phyloP scores from a whole-genome alignment of 345 rosid genomes.

The Aquilaria malaccensis region DNA sequence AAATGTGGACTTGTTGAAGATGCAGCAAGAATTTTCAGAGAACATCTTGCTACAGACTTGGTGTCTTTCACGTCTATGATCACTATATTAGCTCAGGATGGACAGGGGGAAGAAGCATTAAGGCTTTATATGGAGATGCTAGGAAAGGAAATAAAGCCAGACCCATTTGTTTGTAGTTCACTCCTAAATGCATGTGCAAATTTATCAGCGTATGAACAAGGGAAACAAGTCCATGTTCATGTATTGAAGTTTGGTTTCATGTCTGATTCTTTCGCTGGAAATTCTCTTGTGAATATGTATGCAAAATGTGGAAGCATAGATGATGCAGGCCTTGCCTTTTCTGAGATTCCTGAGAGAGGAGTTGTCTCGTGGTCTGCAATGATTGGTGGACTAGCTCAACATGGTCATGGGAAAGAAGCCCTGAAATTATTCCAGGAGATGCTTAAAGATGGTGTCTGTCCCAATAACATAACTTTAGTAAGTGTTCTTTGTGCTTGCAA shows the following conservation, averaged over 20 bases:
- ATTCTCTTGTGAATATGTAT: slow-evolving; percentile 60
- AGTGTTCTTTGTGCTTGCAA: slow-evolving; percentile 60
- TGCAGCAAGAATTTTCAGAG: slow-evolving; percentile 35
- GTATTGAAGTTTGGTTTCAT: slow-evolving; percentile 48
- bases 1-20: slow-evolving; percentile 40
- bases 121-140: slow-evolving; percentile 42
- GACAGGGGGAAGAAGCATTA: slow-evolving; percentile 62
- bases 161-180: slow-evolving; percentile 59
- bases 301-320: slow-evolving; percentile 68
- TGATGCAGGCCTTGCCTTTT: slow-evolving; percentile 40
- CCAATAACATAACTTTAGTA: slow-evolving; percentile 52
- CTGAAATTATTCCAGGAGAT: slow-evolving; percentile 34
- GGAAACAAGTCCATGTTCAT: slow-evolving; percentile 58
- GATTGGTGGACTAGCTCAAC: slow-evolving; percentile 55
- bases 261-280: slow-evolving; percentile 46
- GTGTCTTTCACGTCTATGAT: slow-evolving; percentile 52
- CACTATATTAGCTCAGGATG: slow-evolving; percentile 44
- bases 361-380: slow-evolving; percentile 61
- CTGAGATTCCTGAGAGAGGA: slow-evolving; percentile 41
- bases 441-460: slow-evolving; percentile 37
- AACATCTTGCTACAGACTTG: slow-evolving; percentile 27
- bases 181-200: slow-evolving; percentile 57
- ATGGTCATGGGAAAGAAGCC: slow-evolving; percentile 50
- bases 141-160: slow-evolving; percentile 35
- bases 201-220: slow-evolving; percentile 64